phyloP scores from a whole-genome alignment of 164 flowering plant genomes.

The Vitis riparia region DNA sequence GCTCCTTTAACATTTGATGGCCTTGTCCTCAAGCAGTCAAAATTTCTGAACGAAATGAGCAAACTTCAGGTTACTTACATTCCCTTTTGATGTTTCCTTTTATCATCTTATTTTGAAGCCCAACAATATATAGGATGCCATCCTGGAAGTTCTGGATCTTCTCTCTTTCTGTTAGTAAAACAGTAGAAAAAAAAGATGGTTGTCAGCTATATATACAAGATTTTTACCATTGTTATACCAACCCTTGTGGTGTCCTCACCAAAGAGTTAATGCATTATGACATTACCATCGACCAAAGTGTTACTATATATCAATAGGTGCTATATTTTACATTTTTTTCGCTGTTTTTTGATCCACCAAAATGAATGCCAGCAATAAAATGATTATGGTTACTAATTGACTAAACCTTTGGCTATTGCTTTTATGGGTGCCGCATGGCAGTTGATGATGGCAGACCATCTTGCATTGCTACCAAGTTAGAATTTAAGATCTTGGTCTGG shows the following conservation, averaged over 20 bases:
- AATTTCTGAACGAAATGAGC: slow-evolving; percentile 81
- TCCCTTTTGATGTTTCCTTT: not conserved
- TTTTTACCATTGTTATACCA: not conserved
- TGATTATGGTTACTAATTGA: not conserved
- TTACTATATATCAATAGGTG: not conserved
- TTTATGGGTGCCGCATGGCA: not conserved
- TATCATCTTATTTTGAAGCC: not conserved
- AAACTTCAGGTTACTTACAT: slow-evolving; percentile 69
- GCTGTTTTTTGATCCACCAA: not conserved
- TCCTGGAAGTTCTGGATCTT: not conserved
- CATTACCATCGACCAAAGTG: not conserved
- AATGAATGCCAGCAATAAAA: not conserved
- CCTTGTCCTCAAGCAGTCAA: slow-evolving; percentile 72
- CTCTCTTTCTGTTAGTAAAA: not conserved
- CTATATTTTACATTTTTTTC: not conserved
- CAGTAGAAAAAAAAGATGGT: too few species aligned
- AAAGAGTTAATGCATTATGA: too few species aligned
- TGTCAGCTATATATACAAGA: not conserved
- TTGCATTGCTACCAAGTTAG: not conserved
- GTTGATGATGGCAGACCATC: not conserved
- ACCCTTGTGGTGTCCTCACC: not conserved
- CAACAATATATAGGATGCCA: not conserved
- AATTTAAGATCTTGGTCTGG: not conserved
- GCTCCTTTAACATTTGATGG: slow-evolving; percentile 68
- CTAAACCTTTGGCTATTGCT: not conserved